These are phyloP conservation scores for Termitomyces sp. DNA, from an alignment of 768 basidiomycete species.

Conservation along the genomic window DNA sequence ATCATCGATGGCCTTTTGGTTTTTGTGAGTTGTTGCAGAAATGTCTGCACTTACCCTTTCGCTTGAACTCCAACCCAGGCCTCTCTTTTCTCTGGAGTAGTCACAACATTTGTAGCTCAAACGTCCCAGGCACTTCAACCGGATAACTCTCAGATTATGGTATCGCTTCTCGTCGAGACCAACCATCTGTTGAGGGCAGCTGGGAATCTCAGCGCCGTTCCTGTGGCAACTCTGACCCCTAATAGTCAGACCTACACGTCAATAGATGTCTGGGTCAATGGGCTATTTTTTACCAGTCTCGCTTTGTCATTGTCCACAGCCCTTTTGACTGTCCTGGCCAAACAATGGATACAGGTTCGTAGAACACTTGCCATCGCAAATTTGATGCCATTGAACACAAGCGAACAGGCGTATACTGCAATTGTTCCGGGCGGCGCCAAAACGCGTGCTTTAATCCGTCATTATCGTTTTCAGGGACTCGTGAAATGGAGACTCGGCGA, in stretches of 20 bases:
- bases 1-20: slow-evolving; percentile 9
- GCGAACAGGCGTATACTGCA: slow-evolving; percentile 1
- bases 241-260: background rate
- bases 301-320: background rate
- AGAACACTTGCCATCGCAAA: background rate
- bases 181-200: background rate
- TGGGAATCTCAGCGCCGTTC: background rate
- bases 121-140: slow-evolving; percentile 13
- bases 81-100: slow-evolving; percentile 15
- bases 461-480: slow-evolving; percentile 9
- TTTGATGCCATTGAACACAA: background rate
- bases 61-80: slow-evolving; percentile 10
- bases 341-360: slow-evolving; percentile 3
- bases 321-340: slow-evolving; percentile 1
- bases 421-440: background rate
- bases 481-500: slow-evolving; percentile 5
- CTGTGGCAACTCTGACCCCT: background rate
- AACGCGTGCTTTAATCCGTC: slow-evolving; percentile 1
- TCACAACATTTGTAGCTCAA: slow-evolving; percentile 16
- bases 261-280: background rate
- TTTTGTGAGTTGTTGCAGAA: background rate
- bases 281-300: background rate
- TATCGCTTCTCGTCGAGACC: background rate
- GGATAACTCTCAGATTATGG: slow-evolving; percentile 4
- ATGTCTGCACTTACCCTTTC: background rate